These are phyloP conservation scores for Penicillium sclerotigenum DNA, from an alignment of 2,329 filamentous ascomycete species.

Conservation along the genomic window DNA sequence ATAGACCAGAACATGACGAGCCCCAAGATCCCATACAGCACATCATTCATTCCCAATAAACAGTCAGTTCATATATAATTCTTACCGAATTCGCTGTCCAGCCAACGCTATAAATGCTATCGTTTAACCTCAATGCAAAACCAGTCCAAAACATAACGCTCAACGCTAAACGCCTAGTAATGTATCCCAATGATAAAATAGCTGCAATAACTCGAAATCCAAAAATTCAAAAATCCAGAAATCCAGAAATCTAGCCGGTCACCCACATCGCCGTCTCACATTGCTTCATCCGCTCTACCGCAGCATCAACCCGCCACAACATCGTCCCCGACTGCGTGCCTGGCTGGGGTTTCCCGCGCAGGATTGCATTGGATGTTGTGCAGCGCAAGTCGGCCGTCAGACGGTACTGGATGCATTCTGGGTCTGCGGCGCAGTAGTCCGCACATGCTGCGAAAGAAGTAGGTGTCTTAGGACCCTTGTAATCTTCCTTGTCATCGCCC, in stretches of 20 bases:
- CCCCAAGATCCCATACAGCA: neutral
- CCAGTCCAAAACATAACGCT: neutral
- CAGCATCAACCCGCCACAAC: conserved; percentile 24
- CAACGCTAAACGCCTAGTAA: neutral
- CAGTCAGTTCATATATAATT: neutral
- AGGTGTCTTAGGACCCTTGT: conserved; percentile 5
- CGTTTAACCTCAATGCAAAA: neutral
- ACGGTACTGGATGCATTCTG: conserved; percentile 20
- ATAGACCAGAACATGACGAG: neutral
- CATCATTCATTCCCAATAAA: neutral
- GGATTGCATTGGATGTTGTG: conserved; percentile 10
- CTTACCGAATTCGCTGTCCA: neutral
- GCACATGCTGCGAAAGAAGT: conserved; percentile 17
- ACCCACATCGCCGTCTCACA: conserved; percentile 16
- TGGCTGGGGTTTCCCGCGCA: conserved; percentile 15
- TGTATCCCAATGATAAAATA: neutral
- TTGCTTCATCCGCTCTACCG: conserved; percentile 4
- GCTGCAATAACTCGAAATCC: neutral
- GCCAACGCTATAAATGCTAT: neutral
- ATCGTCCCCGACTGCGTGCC: conserved; percentile 19
- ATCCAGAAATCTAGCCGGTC: neutral
- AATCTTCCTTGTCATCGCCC: conserved; percentile 4
- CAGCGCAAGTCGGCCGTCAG: conserved; percentile 14
- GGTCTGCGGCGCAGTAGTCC: conserved; percentile 17
- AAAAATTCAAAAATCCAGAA: too few species aligned